Base-by-base conservation (phyloP, 768 basidiomycete genomes). In the Pleurotus sapidus region DNA sequence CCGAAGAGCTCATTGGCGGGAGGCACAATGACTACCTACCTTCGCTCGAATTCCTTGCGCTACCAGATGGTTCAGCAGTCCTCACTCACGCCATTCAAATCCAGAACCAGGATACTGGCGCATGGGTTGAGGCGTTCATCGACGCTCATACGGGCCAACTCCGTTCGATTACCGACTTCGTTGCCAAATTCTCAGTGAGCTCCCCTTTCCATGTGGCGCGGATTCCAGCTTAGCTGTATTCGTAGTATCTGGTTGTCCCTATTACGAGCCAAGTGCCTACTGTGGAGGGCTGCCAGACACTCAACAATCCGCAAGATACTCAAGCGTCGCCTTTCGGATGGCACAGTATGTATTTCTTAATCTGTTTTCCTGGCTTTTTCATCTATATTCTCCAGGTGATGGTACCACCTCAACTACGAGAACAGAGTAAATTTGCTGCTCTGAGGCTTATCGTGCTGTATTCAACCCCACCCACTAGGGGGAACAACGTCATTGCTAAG, bases 71-170 rank as follows among this genome's bases (percentile, higher is more conserved):
- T 24, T 66, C 70, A 3, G 70, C 66, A 17, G 70, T 64, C 12
- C 72, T 82, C 11, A 69, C 75, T 1, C 74, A 80, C 61, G 67
- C 69, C 15, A 61, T 75, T 7, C 73, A 76, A 43, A 67, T 76
- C n/a, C 65, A 66, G 46, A 73, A 74, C 55, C 25, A 50, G n/a
- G 25, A 50, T 4, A 63, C 66, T 4, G 65, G 79, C 43, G 72
- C 77, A 7, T 86, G 80, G 79, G 78, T 74, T 61, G 80, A 86
- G 66, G 83, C 81, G 0, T 83, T 81, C 57, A 76, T 86, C 40
- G 84, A 85, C 60, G 83, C 81, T 4, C 78, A 79, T 59, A 70
- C 76, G 9, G 79, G 79, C 18, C 76, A 79, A 27, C 62, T 86
- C 27, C 64, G 82, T 18, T 72, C 75, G 11, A 71, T 82, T 14